Base-by-base conservation (phyloP, 2,329 filamentous ascomycete genomes). In the Monosporascus sp. region DNA sequence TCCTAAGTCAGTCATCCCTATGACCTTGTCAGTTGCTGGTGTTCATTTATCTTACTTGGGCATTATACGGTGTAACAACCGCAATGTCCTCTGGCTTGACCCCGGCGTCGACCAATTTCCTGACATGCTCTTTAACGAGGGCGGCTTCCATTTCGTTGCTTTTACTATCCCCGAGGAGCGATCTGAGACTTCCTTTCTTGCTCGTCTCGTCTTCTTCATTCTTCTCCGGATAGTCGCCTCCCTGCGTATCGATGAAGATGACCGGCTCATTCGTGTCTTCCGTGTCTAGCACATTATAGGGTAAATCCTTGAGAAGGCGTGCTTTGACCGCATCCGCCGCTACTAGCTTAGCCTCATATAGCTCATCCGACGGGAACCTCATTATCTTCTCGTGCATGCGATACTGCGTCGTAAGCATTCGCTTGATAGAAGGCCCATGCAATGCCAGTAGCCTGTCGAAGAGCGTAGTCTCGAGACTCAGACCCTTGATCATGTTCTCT, bases 301-400 rank as follows among this genome's bases (percentile, higher is more conserved):
- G 82, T 5, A 99, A 71, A 58, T 91, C 88, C 50, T 78, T 87
- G 8, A 99, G 78, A 7, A 97, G 73, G 17, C 92, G 83, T 5
- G 73, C 74, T 67, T 87, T 88, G 57, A 97, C 94, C 0, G 78
- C 76, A 5, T 93, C 89, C 1, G 88, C 91, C 0, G 94, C 93
- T 3, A 92, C 74, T 1, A 99, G 81, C 63, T 87, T 86, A 2
- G 82, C 83, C 56, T 90, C 89, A 72, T 99, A 99, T 11, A 97
- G 78, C 66, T 93, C 86, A 57, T 89, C 81, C 0, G 93, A 97
- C 0, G 94, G 93, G 64, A 97, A 99, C 7, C 84, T 81, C 92
- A 97, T 97, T 63, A 99, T 97, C 51, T 79, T 85, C 65, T 96
- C 88, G 68, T 99, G 91, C 94, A 99, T 99, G 38, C 94, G 91